Evolutionary conservation across 148 eudicot genomes (phyloP).

Genomic region (Vaccinium corymbosum): DNA sequence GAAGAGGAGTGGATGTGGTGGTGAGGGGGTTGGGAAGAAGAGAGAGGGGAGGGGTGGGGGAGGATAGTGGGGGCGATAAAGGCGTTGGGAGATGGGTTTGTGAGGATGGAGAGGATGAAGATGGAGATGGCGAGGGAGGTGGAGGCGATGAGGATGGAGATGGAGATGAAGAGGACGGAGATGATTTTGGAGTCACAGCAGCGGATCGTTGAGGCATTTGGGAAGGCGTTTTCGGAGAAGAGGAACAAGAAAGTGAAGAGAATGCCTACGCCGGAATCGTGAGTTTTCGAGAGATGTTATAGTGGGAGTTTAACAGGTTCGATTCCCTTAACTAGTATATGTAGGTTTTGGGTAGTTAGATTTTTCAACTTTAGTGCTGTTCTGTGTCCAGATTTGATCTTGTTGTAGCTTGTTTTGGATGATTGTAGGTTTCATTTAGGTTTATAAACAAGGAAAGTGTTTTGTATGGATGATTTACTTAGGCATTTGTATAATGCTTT

Average conservation of each 20-base stretch:
- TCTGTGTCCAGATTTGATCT: neutral
- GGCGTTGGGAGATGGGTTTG: conserved; percentile 57
- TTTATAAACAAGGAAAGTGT: neutral
- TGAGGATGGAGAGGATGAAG: conserved; percentile 74
- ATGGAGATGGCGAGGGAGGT: conserved; percentile 67
- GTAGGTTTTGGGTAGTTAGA: conserved; percentile 13
- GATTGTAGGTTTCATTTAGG: neutral
- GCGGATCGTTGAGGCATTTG: conserved; percentile 47
- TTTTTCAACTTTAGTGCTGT: neutral
- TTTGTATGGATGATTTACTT: neutral
- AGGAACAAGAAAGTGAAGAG: conserved; percentile 24
- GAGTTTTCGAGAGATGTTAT: neutral
- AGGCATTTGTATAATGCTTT: neutral
- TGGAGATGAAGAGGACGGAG: conserved; percentile 70
- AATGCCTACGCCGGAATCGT: conserved; percentile 20
- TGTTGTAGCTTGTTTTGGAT: conserved; percentile 1
- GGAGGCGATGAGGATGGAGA: conserved; percentile 63
- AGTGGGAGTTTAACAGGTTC: neutral
- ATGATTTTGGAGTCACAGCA: conserved; percentile 69
- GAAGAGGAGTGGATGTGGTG: conserved; percentile 2
- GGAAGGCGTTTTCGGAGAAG: conserved; percentile 28
- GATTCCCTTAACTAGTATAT: neutral
- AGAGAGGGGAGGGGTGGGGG: conserved; percentile 27
- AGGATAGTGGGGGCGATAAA: conserved; percentile 57
- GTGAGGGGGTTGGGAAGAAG: conserved; percentile 19